These are phyloP conservation scores for Ochromonas danica DNA, from an alignment of 108 stramenopile genomes.

Conservation along the genomic window DNA sequence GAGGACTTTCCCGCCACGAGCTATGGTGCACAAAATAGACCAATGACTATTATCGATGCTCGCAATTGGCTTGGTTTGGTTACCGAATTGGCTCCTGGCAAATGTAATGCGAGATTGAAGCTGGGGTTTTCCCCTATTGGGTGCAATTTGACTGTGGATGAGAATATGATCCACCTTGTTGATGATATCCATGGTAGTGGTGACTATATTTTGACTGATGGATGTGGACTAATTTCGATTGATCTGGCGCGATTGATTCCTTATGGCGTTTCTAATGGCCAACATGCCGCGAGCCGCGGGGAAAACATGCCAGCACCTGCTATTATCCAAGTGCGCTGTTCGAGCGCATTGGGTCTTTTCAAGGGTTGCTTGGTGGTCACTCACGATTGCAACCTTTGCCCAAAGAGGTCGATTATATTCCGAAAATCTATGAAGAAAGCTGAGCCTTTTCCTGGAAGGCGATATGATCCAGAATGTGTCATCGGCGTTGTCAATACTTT, in stretches of 20 bases:
- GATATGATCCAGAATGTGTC: too few relatives aligned
- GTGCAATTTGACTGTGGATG: not conserved
- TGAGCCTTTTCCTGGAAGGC: not conserved
- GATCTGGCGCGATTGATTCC: not conserved
- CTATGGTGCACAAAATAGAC: not conserved
- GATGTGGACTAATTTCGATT: slow-evolving; percentile 16
- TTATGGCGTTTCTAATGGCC: slow-evolving; percentile 3
- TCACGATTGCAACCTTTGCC: not conserved
- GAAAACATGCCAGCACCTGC: not conserved
- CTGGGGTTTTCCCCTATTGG: slow-evolving; percentile 2
- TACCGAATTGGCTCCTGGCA: not conserved
- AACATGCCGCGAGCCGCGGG: not conserved
- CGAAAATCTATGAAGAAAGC: slow-evolving; percentile 18
- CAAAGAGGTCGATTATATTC: not conserved
- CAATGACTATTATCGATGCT: not conserved
- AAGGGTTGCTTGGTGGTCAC: slow-evolving; percentile 32
- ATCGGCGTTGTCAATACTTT: slow-evolving; percentile 24
- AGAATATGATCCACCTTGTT: not conserved
- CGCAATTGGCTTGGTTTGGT: not conserved
- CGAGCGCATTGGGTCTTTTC: not conserved
- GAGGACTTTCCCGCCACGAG: not conserved
- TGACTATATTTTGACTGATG: slow-evolving; percentile 12
- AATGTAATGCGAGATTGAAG: slow-evolving; percentile 23
- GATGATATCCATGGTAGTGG: not conserved
- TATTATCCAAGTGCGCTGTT: slow-evolving; percentile 2